phyloP scores from a whole-genome alignment of 1,139 yeast species.

The Casaregolazyma lundiana region DNA sequence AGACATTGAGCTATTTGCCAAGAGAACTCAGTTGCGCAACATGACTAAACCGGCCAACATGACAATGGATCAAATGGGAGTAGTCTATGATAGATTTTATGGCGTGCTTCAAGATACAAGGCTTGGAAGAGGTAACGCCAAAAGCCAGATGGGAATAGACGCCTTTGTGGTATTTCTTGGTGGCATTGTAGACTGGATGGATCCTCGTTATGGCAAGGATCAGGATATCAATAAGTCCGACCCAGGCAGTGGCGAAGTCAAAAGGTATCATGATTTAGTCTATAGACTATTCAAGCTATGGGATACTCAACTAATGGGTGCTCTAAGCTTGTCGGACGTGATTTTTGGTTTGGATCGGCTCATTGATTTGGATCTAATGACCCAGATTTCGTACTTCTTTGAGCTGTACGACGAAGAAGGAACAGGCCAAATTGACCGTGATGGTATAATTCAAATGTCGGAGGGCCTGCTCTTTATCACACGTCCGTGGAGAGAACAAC shows the following conservation, averaged over 20 bases:
- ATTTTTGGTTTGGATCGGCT: constrained; percentile 68
- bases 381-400: constrained; percentile 72
- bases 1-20: constrained; percentile 85
- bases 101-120: constrained; percentile 70
- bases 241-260: constrained; percentile 13
- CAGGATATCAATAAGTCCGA: background rate
- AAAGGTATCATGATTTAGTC: constrained; percentile 46
- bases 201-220: constrained; percentile 28
- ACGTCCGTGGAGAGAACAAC: constrained; percentile 49
- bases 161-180: constrained; percentile 71
- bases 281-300: constrained; percentile 63
- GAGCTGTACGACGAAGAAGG: constrained; percentile 63
- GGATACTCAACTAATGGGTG: constrained; percentile 55
- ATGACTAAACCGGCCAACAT: constrained; percentile 68
- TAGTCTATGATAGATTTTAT: constrained; percentile 81
- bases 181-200: constrained; percentile 74
- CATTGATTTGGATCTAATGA: constrained; percentile 71
- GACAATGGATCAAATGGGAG: constrained; percentile 53
- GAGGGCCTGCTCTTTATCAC: constrained; percentile 83
- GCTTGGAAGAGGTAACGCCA: constrained; percentile 57
- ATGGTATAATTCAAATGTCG: constrained; percentile 74
- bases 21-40: constrained; percentile 84
- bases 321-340: constrained; percentile 63
- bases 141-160: constrained; percentile 62
- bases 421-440: constrained; percentile 64